phyloP scores from a whole-genome alignment of 306 rosid species.

The Rosa chinensis region DNA sequence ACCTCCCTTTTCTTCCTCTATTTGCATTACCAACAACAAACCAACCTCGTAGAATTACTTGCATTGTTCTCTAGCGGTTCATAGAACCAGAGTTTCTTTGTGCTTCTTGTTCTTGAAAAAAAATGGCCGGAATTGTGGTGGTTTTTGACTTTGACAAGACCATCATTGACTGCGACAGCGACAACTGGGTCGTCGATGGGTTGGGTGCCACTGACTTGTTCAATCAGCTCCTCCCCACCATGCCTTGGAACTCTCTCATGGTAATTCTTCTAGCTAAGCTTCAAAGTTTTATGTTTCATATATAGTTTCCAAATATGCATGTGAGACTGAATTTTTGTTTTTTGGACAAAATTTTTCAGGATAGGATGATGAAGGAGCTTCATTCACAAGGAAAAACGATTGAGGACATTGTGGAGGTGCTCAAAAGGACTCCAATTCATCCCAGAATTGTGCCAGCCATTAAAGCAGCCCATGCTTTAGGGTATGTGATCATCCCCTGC shows the following conservation, averaged over 20 bases:
- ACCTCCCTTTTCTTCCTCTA: neutral
- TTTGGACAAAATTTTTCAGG: conserved; percentile 40
- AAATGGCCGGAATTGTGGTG: conserved; percentile 53
- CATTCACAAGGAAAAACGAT: conserved; percentile 54
- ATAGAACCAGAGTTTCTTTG: neutral
- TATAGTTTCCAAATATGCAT: neutral
- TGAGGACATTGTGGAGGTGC: conserved; percentile 47
- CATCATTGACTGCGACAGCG: conserved; percentile 71
- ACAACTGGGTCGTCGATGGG: conserved; percentile 75
- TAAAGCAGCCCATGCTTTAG: conserved; percentile 55
- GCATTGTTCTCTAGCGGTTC: neutral
- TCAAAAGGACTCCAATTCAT: conserved; percentile 54
- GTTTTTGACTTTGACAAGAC: conserved; percentile 87
- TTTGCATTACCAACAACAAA: conserved; percentile 9
- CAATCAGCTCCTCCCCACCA: conserved; percentile 63
- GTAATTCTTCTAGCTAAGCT: conserved; percentile 27
- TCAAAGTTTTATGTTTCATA: neutral
- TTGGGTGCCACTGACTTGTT: conserved; percentile 65
- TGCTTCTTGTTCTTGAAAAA: neutral
- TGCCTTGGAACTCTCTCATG: conserved; percentile 94
- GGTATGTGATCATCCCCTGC: conserved; percentile 26
- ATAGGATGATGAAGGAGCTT: conserved; percentile 73
- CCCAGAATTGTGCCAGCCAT: conserved; percentile 59
- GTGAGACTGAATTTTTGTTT: neutral
- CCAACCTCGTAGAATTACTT: neutral